Base-by-base conservation (phyloP, 2,329 filamentous ascomycete genomes). In the Hypoxylon sp. region DNA sequence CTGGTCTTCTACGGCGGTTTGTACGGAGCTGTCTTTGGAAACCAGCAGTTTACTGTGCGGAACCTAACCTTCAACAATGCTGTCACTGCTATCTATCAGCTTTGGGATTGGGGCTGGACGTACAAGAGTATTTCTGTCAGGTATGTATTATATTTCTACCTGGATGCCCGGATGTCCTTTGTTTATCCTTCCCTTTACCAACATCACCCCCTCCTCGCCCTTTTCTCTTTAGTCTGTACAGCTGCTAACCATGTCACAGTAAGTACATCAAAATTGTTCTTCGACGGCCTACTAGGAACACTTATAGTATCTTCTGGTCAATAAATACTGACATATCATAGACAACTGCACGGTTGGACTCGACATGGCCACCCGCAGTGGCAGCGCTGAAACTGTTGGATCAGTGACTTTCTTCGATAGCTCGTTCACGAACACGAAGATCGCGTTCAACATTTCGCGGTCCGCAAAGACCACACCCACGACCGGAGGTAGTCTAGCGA, bases 61-160 rank as follows among this genome's bases (percentile, higher is more conserved):
- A 90, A 91, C 68, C 69, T 90, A 64, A 86, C 81, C 18, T 89
- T 91, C 74, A 83, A 83, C 66, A 79, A 82, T 58, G 83, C 85
- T 64, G 77, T 86, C 66, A 88, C 86, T 9, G 89, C 86, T 42
- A 85, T 91, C 55, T 83, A 82, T 71, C 87, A 90, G 78, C 83
- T 88, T 60, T 92, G 89, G 89, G 84, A 89, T 71, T 92, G 89
- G 89, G 83, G 85, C 1, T 92, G 88, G 86, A 88, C 85, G 4
- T 89, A 90, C 77, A 88, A 62, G 51, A 62, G 55, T 18, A 59
- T 62, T 18, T 49, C 59, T 10, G 51, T 62, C 10, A 59, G 59
- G 59, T 62, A 48, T 26, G 55, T 62, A 7, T 24, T 15, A 50
- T 23, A 10, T n/a, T 33, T 20, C 18, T 3, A 43, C 18, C 18